Base-by-base conservation (phyloP, 129 eudicot species). In the Helianthus annuus region DNA sequence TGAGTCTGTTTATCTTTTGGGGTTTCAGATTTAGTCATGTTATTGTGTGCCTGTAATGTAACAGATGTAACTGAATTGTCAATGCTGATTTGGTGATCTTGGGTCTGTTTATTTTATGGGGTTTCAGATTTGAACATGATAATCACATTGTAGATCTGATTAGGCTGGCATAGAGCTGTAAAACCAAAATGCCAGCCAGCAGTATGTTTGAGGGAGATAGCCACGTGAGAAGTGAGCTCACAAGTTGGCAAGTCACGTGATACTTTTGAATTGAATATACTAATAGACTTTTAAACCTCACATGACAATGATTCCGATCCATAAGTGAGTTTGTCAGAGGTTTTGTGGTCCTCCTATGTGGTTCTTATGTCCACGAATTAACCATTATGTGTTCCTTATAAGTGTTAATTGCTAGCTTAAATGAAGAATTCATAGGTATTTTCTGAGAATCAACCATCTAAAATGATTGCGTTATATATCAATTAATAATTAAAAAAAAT, bases 301-400 rank as follows among this genome's bases (percentile, higher is more conserved):
- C 81, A 77, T 77, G 76, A 78, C 77, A 78, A 70, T 24, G 77
- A 78, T 70, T 78, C 77, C 27, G 59, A 71, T 70, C 72, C 72
- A 70, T 64, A 11, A 11, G 72, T 62, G 58, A 60, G 19, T 24
- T 14, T 70, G 77, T 78, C 82, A 78, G 81, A 39, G 32, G 68
- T 71, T 44, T 55, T 46, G 15, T 66, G 66, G 49, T n/a, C n/a
- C n/a, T 78, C 71, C 17, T 48, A 17, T 58, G 12, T 69, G 54
- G 36, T 76, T 10, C 64, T 58, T 48, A 4, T 58, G 12, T 59
- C 68, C 53, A 14, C 17, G 49, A 58, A 17, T 19, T 48, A 46
- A 58, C 60, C 22, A 56, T 4, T n/a, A 1, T 46, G 17, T 60
- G 17, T 48, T 59, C 2, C 7, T 10, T 72, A n/a, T 19, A 13